phyloP scores from a whole-genome alignment of 192 early-diverging fungal species.

The Coemansia sp. region DNA sequence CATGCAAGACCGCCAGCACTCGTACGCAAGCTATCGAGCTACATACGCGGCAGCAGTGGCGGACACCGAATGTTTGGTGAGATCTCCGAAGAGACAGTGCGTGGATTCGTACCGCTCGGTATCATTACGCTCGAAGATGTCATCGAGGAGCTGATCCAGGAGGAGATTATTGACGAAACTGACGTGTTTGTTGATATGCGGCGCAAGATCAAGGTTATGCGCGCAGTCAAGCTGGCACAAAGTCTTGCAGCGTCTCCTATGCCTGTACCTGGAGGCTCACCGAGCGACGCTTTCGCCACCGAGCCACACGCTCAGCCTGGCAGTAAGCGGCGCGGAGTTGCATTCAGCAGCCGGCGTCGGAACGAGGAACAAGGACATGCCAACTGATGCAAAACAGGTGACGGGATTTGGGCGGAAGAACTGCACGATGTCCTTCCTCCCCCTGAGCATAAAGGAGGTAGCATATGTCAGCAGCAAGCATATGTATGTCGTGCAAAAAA shows the following conservation, averaged over 20 bases:
- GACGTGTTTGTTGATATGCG: conserved; percentile 65
- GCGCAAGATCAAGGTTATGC: conserved; percentile 47
- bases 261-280: neutral
- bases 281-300: neutral
- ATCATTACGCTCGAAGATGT: conserved; percentile 85
- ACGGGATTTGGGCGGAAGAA: neutral
- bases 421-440: neutral
- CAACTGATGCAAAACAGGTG: neutral
- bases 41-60: conserved; percentile 26
- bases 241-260: neutral
- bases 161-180: conserved; percentile 84
- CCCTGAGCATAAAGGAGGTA: neutral
- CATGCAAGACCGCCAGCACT: conserved; percentile 18
- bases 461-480: neutral
- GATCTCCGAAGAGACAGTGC: conserved; percentile 42
- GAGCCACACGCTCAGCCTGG: neutral
- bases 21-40: conserved; percentile 38
- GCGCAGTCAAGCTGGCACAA: conserved; percentile 48
- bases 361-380: conserved; percentile 15
- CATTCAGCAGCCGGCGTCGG: conserved; percentile 31
- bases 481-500: too few species aligned
- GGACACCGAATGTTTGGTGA: conserved; percentile 18
- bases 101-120: conserved; percentile 59
- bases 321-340: conserved; percentile 16
- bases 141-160: conserved; percentile 83